Percentiles rank a stretch among this genome's conserved stretches.
These are phyloP conservation scores for Fragilariopsis cylindrus DNA, from an alignment of 108 stramenopile species.

Conservation along the genomic window DNA sequence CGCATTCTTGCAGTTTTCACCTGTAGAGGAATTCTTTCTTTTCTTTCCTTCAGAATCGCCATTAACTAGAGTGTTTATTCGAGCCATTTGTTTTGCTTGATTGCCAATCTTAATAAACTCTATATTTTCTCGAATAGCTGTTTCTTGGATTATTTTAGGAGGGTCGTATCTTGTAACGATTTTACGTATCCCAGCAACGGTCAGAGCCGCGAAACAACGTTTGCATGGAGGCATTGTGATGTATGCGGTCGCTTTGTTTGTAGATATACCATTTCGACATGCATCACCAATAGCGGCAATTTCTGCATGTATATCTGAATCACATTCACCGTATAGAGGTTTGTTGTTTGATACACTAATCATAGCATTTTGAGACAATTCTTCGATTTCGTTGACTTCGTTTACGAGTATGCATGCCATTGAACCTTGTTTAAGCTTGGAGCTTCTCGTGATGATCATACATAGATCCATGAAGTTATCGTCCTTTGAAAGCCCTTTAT, in stretches of 20 bases:
- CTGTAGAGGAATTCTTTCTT: not conserved
- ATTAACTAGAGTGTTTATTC: slow-evolving; percentile 24
- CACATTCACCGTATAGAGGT: slow-evolving; percentile 41
- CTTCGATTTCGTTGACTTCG: slow-evolving; percentile 1
- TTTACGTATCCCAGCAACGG: slow-evolving; percentile 47
- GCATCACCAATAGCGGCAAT: slow-evolving; percentile 60
- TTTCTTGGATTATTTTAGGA: slow-evolving; percentile 1
- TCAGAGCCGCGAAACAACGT: slow-evolving; percentile 60
- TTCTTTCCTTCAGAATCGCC: slow-evolving; percentile 20
- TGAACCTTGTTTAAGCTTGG: slow-evolving; percentile 55
- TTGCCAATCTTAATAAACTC: slow-evolving; percentile 22
- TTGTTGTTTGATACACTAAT: slow-evolving; percentile 54
- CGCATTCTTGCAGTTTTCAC: no score
- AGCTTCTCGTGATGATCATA: slow-evolving; percentile 59
- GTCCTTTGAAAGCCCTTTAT: slow-evolving; percentile 44
- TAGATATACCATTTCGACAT: slow-evolving; percentile 15
- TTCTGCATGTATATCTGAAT: slow-evolving; percentile 76
- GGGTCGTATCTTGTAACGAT: slow-evolving; percentile 48
- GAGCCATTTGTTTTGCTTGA: slow-evolving; percentile 11
- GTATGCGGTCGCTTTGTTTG: slow-evolving; percentile 39
- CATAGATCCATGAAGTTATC: slow-evolving; percentile 67
- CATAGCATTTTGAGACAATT: slow-evolving; percentile 19
- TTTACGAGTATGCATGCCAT: slow-evolving; percentile 73
- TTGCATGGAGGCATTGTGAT: slow-evolving; percentile 86
- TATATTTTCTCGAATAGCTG: slow-evolving; percentile 21